Evolutionary conservation across 495 filamentous ascomycete genomes (phyloP).

Genomic region (Lindgomyces ingoldianus): DNA sequence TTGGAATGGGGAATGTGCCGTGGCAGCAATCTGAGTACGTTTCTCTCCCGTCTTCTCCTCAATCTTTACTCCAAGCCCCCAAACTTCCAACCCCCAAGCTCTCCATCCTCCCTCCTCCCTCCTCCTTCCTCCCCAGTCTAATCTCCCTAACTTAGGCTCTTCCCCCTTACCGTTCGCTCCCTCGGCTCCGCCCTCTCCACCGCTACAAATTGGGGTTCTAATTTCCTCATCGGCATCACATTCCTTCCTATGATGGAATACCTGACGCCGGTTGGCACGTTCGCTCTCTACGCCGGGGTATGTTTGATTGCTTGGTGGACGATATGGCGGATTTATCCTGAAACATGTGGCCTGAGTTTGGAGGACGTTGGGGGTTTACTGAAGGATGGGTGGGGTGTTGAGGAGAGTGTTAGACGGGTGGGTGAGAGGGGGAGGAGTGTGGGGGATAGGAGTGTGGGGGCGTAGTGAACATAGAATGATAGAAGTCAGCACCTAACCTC

Average conservation of each 20-base stretch:
- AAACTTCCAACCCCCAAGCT: too few species aligned
- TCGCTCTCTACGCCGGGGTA: slow-evolving; percentile 70
- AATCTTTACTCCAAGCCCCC: too few species aligned
- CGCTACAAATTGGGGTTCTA: slow-evolving; percentile 84
- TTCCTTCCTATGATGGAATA: slow-evolving; percentile 85
- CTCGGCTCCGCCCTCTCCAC: slow-evolving; percentile 81
- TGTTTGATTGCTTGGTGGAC: slow-evolving; percentile 66
- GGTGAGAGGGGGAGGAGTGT: background rate
- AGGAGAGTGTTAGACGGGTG: slow-evolving; percentile 41
- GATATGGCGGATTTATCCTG: slow-evolving; percentile 76
- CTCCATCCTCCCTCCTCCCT: background rate
- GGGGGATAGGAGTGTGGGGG: background rate
- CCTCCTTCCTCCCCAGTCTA: background rate
- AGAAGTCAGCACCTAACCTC: too few species aligned
- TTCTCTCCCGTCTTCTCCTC: background rate
- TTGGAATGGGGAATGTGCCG: slow-evolving; percentile 87
- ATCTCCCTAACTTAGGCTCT: slow-evolving; percentile 51
- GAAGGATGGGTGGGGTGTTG: slow-evolving; percentile 73
- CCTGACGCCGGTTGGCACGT: slow-evolving; percentile 74
- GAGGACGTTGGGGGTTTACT: slow-evolving; percentile 79
- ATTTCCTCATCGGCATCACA: slow-evolving; percentile 83
- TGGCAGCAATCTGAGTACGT: slow-evolving; percentile 82
- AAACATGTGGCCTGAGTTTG: slow-evolving; percentile 76
- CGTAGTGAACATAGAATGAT: too few species aligned
- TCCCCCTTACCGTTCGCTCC: slow-evolving; percentile 78